Evolutionary conservation across 1,139 yeast species (phyloP), one percentile per base, ranked within the genome.

Genomic region (Hemisphaericaspora subhashii): DNA sequence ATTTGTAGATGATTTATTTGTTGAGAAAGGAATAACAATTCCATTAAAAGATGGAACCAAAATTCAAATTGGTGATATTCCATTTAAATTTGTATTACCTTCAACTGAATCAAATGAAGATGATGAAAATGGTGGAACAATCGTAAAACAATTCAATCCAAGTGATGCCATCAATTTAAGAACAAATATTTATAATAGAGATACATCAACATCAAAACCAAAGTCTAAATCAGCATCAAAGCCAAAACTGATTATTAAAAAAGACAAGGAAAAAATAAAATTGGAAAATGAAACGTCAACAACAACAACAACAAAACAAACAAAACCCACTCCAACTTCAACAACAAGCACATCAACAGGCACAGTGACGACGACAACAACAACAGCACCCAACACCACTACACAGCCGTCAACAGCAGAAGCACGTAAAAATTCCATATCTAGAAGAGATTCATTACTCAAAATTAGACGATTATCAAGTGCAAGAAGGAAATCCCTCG

Each of bases 1-100:
- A 0, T 92, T 90, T 68, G 95, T 92, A 3, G 92, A 90, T 60
- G 96, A 89, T 51, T 70, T 71, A 23, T 92, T 89, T 59, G 83
- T 90, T 10, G 96, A 87, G 55, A 80, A 86, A 44, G 97, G 96
- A 9, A 81, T 86, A 32, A 90, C 98, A 0, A 88, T 89, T 4
- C 95, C 96, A 1, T 68, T 92, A 40, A 69, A 70, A 11, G 89
- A 90, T 62, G 83, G 84, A 17, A 83, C 95, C 2, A 85, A 85
- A 51, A 82, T 94, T 38, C 98, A 92, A 60, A 86, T 92, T 40
- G 98, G 97, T 8, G 95, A 88, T 55, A 87, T 92, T 18, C 83
- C 90, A 10, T 92, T 92, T 59, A 77, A 79, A 38, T 92, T 92
- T 62, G 84, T 90, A 8, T 66, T 92, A 32, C 98, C 98, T 1